Evolutionary conservation across 345 rosid genomes (phyloP), one percentile per base, ranked within the genome.

Genomic region (Eucalyptus polyanthemos): DNA sequence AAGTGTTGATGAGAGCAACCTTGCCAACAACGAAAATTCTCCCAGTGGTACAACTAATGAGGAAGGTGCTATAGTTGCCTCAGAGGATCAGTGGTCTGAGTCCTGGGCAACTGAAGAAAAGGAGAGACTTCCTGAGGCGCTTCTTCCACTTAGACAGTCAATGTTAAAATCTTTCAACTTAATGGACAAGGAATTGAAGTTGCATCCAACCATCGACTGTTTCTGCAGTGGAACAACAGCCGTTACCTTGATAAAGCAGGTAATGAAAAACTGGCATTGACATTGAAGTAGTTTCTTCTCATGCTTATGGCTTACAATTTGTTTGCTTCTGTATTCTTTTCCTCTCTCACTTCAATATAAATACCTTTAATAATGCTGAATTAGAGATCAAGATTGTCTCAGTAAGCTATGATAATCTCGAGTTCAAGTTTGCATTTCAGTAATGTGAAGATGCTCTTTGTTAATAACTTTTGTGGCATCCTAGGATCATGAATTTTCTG

Each of bases 191-290:
- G 97, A 97, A 87, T 88, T 97, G 56, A 96, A 95, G 91, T 91
- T 96, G 94, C 97, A 96, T 93, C 98, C 98, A 42, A 93, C 94
- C 45, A 96, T 97, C 42, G 99, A 97, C 93, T 97, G 99, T 92
- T 97, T 97, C 95, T 97, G 99, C 96, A 97, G 99, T 47, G 99
- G 99, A 50, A 89, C 99, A 14, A 97, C 99, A 87, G 97, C 99
- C 29, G 99, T 97, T 86, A 94, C 97, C 89, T 91, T 97, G 93
- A 94, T 97, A 86, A 97, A 97, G 88, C 97, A 94, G 99, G 99
- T 96, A 93, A 40, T 21, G 85, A 76, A 76, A 76, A 40, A 76
- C 50, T 72, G 85, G 31, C 87, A 40, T 81, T 40, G 11, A 89
- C 51, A 6, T 58, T 83, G 37, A 42, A 45, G 5, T n/a, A 49